phyloP scores from a whole-genome alignment of 1,139 yeast species.

The Casaregolazyma suthepensis region DNA sequence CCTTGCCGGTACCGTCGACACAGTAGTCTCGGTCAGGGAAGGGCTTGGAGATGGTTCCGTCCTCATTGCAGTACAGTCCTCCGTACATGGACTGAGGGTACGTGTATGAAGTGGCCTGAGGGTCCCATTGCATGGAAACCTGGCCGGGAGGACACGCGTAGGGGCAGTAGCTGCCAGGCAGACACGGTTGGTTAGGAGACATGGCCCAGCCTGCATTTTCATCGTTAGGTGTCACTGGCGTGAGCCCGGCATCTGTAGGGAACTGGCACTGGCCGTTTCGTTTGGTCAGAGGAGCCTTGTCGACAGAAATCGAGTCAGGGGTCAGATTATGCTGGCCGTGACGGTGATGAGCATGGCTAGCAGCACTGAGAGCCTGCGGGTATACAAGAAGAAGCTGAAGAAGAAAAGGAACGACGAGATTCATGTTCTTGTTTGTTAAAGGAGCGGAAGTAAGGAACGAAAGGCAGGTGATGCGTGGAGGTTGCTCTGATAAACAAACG shows the following conservation, averaged over 20 bases:
- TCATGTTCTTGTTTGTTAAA: background rate
- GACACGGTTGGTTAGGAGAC: conserved; percentile 69
- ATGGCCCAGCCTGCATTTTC: conserved; percentile 83
- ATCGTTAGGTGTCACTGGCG: conserved; percentile 53
- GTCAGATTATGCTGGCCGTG: conserved; percentile 5
- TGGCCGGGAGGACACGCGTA: conserved; percentile 86
- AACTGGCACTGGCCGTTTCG: conserved; percentile 51
- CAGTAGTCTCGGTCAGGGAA: conserved; percentile 57
- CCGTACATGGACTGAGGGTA: conserved; percentile 79
- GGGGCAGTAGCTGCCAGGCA: conserved; percentile 74
- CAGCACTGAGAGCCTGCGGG: conserved; percentile 1
- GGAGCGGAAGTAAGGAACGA: background rate
- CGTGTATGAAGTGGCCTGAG: conserved; percentile 70
- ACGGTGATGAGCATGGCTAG: conserved; percentile 7
- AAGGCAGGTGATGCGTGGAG: background rate
- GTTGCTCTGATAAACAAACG: background rate
- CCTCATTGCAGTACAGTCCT: conserved; percentile 67
- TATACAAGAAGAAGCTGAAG: conserved; percentile 5
- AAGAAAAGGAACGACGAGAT: background rate
- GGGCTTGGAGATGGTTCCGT: conserved; percentile 64
- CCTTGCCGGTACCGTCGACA: conserved; percentile 65
- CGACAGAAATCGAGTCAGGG: conserved; percentile 3
- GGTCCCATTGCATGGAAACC: conserved; percentile 67
- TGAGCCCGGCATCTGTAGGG: conserved; percentile 61
- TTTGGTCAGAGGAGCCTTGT: conserved; percentile 28